Evolutionary conservation across 108 stramenopile species (phyloP), one percentile per base, ranked within the genome.

Genomic region (Pseudonitzschia delicatissima): DNA sequence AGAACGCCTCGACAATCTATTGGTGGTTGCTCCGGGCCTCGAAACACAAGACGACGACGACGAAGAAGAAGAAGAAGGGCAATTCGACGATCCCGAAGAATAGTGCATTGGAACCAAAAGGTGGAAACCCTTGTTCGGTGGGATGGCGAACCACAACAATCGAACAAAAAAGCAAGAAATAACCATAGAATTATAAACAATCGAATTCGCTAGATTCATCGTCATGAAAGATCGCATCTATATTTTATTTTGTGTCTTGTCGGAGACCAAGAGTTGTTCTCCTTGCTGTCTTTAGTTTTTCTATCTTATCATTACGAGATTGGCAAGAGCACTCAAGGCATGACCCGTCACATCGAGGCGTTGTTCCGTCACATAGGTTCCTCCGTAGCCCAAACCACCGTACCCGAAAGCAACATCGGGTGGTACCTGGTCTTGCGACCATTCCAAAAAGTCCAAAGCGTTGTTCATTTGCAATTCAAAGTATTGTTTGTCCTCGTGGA

Each of bases 21-120:
- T 90, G 49, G 71, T 87, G 20, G 89, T 90, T 17, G 82, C 80
- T 28, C 85, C 89, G 7, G 79, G 85, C 40, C 71, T 80, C 44
- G 80, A 87, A 64, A 72, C 76, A 15, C 59, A 57, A 34, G 81
- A 77, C 42, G 86, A 84, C 20, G 85, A 85, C 45, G 86, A 86
- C 78, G 82, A 81, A 59, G 80, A 83, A 65, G 84, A 81, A n/a
- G 77, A 76, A 18, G 27, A 51, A 5, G 53, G 47, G 47, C 47
- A 48, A 23, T 48, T 48, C 47, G 47, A 48, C 47, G 47, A 48
- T 7, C 21, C 47, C 47, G 47, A 44, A n/a, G 3, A n/a, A n/a
- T n/a, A n/a, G n/a, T n/a, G n/a, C n/a, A n/a, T n/a, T n/a, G n/a
- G n/a, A n/a, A n/a, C n/a, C n/a, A n/a, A n/a, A n/a, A n/a, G n/a